Percentiles rank a stretch among this genome's conserved stretches.
phyloP scores from a whole-genome alignment of 352 stramenopile species.

The Globisporangium canariense region DNA sequence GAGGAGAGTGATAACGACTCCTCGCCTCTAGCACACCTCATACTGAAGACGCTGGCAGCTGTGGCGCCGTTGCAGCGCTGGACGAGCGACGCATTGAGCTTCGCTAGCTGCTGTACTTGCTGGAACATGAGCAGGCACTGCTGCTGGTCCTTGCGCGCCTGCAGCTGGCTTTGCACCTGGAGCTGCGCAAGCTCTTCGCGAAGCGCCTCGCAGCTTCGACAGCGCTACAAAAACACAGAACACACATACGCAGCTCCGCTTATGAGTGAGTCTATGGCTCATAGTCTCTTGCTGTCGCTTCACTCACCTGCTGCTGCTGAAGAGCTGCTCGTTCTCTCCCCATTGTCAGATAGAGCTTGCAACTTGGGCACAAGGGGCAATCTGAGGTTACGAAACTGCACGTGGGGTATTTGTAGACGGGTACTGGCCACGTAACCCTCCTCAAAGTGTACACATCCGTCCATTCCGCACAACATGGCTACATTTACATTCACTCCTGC shows the following conservation, averaged over 20 bases:
- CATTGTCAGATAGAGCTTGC: neutral
- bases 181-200: conserved; percentile 20
- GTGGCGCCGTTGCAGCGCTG: neutral
- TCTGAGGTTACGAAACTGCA: neutral
- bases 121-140: conserved; percentile 41
- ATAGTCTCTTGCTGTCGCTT: too few relatives aligned
- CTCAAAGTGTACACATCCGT: neutral
- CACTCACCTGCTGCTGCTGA: neutral
- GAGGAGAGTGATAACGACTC: too few relatives aligned
- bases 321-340: neutral
- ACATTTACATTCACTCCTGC: neutral
- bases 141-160: conserved; percentile 29
- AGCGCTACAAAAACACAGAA: conserved; percentile 1
- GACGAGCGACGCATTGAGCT: conserved; percentile 28
- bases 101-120: conserved; percentile 41
- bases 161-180: conserved; percentile 15
- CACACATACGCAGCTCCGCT: neutral
- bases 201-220: conserved; percentile 18
- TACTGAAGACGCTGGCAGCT: neutral
- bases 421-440: neutral
- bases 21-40: neutral
- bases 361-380: too few relatives aligned
- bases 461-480: neutral
- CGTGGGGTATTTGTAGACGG: neutral
- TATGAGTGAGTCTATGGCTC: too few relatives aligned